Conservation (phyloP, 805 yeast species). For the Nakazawaea anatomiae region DNA sequence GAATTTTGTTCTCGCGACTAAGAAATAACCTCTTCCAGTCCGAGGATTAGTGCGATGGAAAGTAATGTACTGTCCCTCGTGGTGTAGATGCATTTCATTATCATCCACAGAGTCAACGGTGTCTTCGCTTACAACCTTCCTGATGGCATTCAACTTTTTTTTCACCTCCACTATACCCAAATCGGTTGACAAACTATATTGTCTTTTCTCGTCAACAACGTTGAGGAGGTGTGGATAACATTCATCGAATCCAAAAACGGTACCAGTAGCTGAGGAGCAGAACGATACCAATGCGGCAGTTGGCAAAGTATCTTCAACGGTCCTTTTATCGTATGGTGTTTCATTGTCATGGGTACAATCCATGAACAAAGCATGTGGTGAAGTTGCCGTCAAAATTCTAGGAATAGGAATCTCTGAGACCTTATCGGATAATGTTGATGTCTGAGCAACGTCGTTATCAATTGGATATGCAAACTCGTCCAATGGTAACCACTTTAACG, state of each 20-base stretch:
- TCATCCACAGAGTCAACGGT: conserved; percentile 46
- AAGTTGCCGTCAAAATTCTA: conserved; percentile 52
- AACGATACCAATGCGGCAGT: conserved; percentile 92
- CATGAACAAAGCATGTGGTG: conserved; percentile 95
- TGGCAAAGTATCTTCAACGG: conserved; percentile 90
- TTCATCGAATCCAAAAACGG: conserved; percentile 92
- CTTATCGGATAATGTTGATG: conserved; percentile 16
- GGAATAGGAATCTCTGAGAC: conserved; percentile 68
- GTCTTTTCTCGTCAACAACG: conserved; percentile 70
- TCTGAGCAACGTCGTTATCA: conserved; percentile 14
- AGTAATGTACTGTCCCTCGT: conserved; percentile 87
- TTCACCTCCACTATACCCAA: conserved; percentile 78
- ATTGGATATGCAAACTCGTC: conserved; percentile 71
- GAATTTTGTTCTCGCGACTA: conserved; percentile 85
- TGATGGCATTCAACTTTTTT: conserved; percentile 46
- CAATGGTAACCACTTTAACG: conserved; percentile 73
- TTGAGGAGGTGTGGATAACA: conserved; percentile 77
- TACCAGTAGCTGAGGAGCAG: conserved; percentile 90
- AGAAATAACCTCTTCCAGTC: conserved; percentile 83
- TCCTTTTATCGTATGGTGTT: conserved; percentile 81
- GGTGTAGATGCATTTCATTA: conserved; percentile 91
- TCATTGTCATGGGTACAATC: conserved; percentile 97
- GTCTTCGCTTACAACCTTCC: conserved; percentile 50
- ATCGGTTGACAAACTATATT: conserved; percentile 41
- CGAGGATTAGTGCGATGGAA: conserved; percentile 80